These are phyloP conservation scores for Chrysoporthe cubensis DNA, from an alignment of 2,329 filamentous ascomycete species.

Conservation along the genomic window DNA sequence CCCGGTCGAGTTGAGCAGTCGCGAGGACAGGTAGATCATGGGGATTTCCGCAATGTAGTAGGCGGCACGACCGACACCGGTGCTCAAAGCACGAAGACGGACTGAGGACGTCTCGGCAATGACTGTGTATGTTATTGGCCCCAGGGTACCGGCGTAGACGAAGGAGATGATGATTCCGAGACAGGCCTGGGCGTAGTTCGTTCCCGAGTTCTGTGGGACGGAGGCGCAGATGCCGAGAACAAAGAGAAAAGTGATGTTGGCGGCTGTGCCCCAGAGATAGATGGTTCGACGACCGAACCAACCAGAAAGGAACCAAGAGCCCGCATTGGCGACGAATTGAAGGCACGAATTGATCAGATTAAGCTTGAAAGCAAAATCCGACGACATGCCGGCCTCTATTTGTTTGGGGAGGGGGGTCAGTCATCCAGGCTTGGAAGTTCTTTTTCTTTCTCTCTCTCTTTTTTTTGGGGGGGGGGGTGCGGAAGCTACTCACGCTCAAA, in stretches of 20 bases:
- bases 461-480: background rate
- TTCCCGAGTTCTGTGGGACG: slow-evolving; percentile 42
- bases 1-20: slow-evolving; percentile 62
- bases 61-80: slow-evolving; percentile 63
- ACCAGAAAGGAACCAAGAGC: slow-evolving; percentile 40
- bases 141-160: slow-evolving; percentile 64
- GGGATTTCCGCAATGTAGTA: slow-evolving; percentile 70
- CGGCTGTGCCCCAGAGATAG: slow-evolving; percentile 62
- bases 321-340: slow-evolving; percentile 21
- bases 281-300: slow-evolving; percentile 56
- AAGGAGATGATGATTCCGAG: slow-evolving; percentile 69
- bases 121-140: slow-evolving; percentile 68
- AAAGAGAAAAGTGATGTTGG: slow-evolving; percentile 59
- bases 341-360: slow-evolving; percentile 29
- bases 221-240: slow-evolving; percentile 64
- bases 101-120: slow-evolving; percentile 70
- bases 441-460: too few species aligned
- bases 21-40: slow-evolving; percentile 64
- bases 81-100: slow-evolving; percentile 67
- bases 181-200: slow-evolving; percentile 61
- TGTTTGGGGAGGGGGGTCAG: background rate
- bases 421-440: background rate
- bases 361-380: slow-evolving; percentile 26
- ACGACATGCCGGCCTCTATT: slow-evolving; percentile 26
- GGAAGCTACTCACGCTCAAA: slow-evolving; percentile 51